These are phyloP conservation scores for Trametes punicea DNA, from an alignment of 768 basidiomycete genomes.

Conservation along the genomic window DNA sequence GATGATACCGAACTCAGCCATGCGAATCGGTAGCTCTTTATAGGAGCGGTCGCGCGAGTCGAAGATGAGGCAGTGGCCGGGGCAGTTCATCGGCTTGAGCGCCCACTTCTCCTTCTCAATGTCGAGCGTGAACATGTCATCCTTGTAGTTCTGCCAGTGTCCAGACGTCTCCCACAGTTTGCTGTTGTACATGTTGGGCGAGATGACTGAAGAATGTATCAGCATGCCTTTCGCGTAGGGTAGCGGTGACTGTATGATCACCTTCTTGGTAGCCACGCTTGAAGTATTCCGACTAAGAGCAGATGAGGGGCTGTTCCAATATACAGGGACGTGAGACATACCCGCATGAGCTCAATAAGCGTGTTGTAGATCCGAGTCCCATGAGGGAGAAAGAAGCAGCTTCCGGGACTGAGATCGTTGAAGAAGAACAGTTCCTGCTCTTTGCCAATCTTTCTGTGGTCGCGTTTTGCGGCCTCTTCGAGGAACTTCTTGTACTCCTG, in stretches of 20 bases:
- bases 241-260: constrained; percentile 25
- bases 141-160: constrained; percentile 97
- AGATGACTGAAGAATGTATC: constrained; percentile 63
- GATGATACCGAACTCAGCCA: constrained; percentile 98
- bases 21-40: constrained; percentile 92
- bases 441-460: constrained; percentile 95
- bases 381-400: constrained; percentile 95
- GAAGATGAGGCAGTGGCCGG: constrained; percentile 94
- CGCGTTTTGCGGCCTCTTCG: constrained; percentile 96
- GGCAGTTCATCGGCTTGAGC: constrained; percentile 99
- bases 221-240: not conserved
- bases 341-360: constrained; percentile 85
- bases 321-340: constrained; percentile 35
- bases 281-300: constrained; percentile 78
- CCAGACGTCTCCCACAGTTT: constrained; percentile 99
- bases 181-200: constrained; percentile 95
- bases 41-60: constrained; percentile 92
- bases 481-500: constrained; percentile 94
- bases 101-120: constrained; percentile 96
- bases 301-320: not conserved
- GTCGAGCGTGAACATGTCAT: constrained; percentile 95
- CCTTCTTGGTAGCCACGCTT: constrained; percentile 97
- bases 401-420: constrained; percentile 94
- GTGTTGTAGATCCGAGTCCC: constrained; percentile 97
- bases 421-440: constrained; percentile 99